Base-by-base conservation (phyloP, 257 asterid species). In the Solanum corneliomulleri region DNA sequence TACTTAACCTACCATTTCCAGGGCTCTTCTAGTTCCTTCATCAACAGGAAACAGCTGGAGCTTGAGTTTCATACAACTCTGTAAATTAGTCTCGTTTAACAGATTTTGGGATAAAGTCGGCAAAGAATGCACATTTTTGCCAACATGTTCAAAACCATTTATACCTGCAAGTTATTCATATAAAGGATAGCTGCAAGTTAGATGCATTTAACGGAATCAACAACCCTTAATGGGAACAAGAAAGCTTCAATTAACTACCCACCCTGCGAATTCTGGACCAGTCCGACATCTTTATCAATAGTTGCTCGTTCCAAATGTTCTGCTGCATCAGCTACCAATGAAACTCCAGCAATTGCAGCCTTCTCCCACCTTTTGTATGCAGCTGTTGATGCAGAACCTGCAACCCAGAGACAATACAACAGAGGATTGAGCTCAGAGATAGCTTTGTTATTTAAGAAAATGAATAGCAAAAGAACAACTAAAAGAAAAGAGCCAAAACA, bases 261-360 rank as follows among this genome's bases (percentile, higher is more conserved):
- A 95, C 99, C 95, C 87, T 90, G 93, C 31, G 69, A 86, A 88
- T 93, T 96, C 89, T 86, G 94, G 83, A 88, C 90, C 84, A 84
- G 85, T 64, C 88, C 98, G 84, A 80, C 90, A 82, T 92, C 98
- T 89, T 93, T 94, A 89, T 92, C 95, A 31, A 93, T 91, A 88
- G 92, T 86, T 87, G 93, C 92, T 80, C 98, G 91, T 89, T 97
- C 99, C 94, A 97, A 93, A 89, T 96, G 99, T 90, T 95, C 99
- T 33, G 99, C 99, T 88, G 99, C 99, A 92, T 94, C 99, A 88
- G 99, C 99, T 87, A 97, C 99, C 93, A 97, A 92, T 33, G 99
- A 96, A 75, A 97, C 99, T 86, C 99, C 99, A 83, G 99, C 99
- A 88, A 96, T 95, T 86, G 99, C 99, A 91, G 99, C 99, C 88